Conservation (phyloP, 2,329 filamentous ascomycete genomes). For the Trichoderma harzianum region DNA sequence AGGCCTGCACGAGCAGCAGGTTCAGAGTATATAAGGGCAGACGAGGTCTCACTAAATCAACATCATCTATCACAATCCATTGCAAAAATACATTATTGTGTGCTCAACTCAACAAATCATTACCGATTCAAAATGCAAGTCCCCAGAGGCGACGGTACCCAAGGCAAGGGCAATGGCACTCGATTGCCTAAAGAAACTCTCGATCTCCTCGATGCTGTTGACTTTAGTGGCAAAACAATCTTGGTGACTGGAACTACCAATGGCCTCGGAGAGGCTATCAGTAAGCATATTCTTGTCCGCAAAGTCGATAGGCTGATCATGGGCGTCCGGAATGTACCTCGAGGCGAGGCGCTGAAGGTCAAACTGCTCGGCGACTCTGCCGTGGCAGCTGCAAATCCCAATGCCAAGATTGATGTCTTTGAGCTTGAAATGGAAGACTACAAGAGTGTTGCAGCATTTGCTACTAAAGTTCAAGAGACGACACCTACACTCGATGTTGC, state of each 20-base stretch:
- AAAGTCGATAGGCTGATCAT: constrained; percentile 1
- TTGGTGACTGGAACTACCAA: neutral
- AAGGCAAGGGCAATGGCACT: neutral
- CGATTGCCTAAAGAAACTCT: neutral
- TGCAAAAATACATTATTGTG: neutral
- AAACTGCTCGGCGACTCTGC: neutral
- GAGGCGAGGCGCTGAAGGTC: neutral
- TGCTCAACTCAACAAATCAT: neutral
- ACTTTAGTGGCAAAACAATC: neutral
- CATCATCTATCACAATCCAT: neutral
- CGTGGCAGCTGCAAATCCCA: neutral
- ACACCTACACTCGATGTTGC: neutral
- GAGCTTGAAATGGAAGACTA: constrained; percentile 2
- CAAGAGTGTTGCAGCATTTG: neutral
- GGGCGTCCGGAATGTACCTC: neutral
- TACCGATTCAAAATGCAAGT: neutral
- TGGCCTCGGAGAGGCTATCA: neutral
- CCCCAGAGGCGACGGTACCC: neutral
- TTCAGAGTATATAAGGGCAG: neutral
- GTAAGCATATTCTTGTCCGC: neutral
- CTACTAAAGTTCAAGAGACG: neutral
- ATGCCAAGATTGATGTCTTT: neutral
- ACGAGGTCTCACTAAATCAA: neutral
- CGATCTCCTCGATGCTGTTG: neutral
- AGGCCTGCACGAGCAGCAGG: rapidly evolving